Evolutionary conservation across 2,329 filamentous ascomycete genomes (phyloP), one percentile per base, ranked within the genome.

Genomic region (Ascochyta koolunga): DNA sequence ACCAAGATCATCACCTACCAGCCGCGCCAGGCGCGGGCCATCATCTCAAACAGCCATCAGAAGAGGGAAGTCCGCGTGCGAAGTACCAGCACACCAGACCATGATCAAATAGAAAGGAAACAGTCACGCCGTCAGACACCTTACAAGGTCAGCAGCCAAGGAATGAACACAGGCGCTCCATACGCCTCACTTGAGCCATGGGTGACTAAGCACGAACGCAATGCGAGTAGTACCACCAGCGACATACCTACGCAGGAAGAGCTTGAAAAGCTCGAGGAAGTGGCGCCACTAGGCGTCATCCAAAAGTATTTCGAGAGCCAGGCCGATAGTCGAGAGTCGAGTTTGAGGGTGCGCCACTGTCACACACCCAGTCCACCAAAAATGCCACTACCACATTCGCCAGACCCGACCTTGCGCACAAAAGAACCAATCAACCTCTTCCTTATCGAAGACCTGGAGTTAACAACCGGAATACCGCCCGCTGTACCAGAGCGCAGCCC

Each of bases 231-330:
- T n/a, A 58, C 52, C n/a, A 53, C 62, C 43, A 55, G 58, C 27
- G 56, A 65, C n/a, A 39, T 60, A 21, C 54, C 65, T 16, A 61
- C 65, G 10, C 60, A 68, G 38, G 59, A 63, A 18, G 64, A 70
- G 22, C 65, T 66, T 19, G 59, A 64, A 15, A 50, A 60, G 19
- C 52, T 60, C 8, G 62, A 53, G 8, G 65, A 67, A 16, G 52
- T 63, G 32, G 65, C 64, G n/a, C 65, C 65, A 4, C 67, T 67
- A 45, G 54, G 66, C 19, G 62, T 70, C 8, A 67, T 70, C 22
- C 66, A 72, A 37, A 64, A 66, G 44, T 71, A 71, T 35, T 70
- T 68, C 39, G 62, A 70, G 25, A 66, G 60, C 41, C 67, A 69
- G 37, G 56, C 49, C 11, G 56, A 60, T 6, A 59, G 52, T 29